Evolutionary conservation across 176 grass and related monocot genomes (phyloP).

Genomic region (Carex cristatella): DNA sequence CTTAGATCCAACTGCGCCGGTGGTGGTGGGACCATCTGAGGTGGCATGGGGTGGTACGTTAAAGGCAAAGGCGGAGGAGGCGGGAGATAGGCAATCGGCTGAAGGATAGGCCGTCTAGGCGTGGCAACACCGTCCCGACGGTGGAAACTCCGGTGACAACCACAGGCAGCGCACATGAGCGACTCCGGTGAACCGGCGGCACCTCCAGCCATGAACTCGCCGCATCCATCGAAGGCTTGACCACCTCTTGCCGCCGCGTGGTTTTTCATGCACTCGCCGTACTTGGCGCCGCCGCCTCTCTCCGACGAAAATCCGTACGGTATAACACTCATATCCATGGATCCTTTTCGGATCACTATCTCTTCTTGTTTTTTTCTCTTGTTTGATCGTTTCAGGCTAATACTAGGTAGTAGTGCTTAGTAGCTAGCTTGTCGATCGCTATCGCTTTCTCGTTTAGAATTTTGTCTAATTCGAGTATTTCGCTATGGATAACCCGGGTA

Average conservation of each 20-base stretch:
- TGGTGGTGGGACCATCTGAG: slow-evolving; percentile 44
- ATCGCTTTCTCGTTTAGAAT: background rate
- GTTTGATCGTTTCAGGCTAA: background rate
- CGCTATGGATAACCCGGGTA: background rate
- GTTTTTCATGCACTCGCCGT: slow-evolving; percentile 88
- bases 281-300: slow-evolving; percentile 32
- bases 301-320: slow-evolving; percentile 5
- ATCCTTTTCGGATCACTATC: slow-evolving; percentile 1
- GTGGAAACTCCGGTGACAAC: slow-evolving; percentile 92
- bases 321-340: slow-evolving; percentile 24
- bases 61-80: slow-evolving; percentile 40
- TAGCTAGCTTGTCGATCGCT: background rate
- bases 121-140: slow-evolving; percentile 24
- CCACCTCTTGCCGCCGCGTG: slow-evolving; percentile 71
- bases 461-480: background rate
- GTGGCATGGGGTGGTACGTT: slow-evolving; percentile 36
- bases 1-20: slow-evolving; percentile 25
- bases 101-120: slow-evolving; percentile 29
- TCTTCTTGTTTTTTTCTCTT: background rate
- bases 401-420: background rate
- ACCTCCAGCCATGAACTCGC: slow-evolving; percentile 80
- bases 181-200: slow-evolving; percentile 64
- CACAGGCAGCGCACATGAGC: slow-evolving; percentile 79
- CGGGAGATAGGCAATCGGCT: slow-evolving; percentile 19
- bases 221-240: slow-evolving; percentile 76